Percentiles rank a stretch among this genome's conserved stretches.
Conservation (phyloP, 2,329 filamentous ascomycete genomes). For the Apiospora rasikravindrae region DNA sequence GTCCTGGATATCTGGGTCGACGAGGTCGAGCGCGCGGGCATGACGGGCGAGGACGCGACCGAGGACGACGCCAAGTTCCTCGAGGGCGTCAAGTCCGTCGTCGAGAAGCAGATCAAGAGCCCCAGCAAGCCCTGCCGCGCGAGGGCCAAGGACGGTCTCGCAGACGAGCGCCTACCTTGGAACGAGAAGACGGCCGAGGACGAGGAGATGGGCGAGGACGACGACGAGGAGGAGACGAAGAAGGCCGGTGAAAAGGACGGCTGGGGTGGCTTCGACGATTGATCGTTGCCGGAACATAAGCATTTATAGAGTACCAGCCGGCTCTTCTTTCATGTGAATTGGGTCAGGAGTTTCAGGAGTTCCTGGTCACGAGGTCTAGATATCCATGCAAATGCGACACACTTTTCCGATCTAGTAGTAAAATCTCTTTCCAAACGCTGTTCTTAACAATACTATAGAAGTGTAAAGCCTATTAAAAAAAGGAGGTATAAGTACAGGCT, state of each 20-base stretch:
- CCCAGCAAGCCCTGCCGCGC: slow-evolving; percentile 74
- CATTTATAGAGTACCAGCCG: not conserved
- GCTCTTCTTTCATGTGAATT: slow-evolving; percentile 10
- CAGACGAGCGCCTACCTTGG: slow-evolving; percentile 75
- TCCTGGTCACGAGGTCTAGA: slow-evolving; percentile 23
- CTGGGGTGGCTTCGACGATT: slow-evolving; percentile 75
- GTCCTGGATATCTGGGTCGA: slow-evolving; percentile 91
- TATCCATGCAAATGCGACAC: slow-evolving; percentile 21
- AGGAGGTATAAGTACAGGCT: slow-evolving; percentile 7
- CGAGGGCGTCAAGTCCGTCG: slow-evolving; percentile 56
- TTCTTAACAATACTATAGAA: slow-evolving; percentile 5
- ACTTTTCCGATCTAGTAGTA: slow-evolving; percentile 14
- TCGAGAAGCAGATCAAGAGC: slow-evolving; percentile 62
- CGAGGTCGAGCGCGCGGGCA: slow-evolving; percentile 76
- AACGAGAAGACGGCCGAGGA: slow-evolving; percentile 51
- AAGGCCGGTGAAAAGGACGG: slow-evolving; percentile 56
- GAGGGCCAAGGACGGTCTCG: slow-evolving; percentile 71
- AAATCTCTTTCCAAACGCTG: slow-evolving; percentile 3
- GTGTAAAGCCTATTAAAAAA: not conserved
- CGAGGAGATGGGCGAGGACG: slow-evolving; percentile 28
- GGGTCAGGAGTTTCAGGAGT: slow-evolving; percentile 22
- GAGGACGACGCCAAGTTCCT: slow-evolving; percentile 51
- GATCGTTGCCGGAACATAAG: slow-evolving; percentile 31
- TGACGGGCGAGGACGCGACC: slow-evolving; percentile 47
- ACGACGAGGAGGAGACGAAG: slow-evolving; percentile 40